phyloP scores from a whole-genome alignment of 768 basidiomycete genomes.

The Lentinula sp. region DNA sequence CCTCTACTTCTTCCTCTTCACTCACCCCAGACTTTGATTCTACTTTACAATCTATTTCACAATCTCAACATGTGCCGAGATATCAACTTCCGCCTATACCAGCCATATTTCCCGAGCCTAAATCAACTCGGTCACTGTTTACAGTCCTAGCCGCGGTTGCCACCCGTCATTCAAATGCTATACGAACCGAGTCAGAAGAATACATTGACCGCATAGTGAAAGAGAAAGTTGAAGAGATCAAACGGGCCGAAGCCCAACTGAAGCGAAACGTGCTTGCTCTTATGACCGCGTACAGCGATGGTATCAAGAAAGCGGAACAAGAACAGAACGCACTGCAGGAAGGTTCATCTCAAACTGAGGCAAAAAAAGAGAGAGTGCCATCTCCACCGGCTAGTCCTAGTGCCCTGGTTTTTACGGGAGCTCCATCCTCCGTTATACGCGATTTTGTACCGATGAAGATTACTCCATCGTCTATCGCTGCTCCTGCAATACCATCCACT shows the following conservation, averaged over 20 bases:
- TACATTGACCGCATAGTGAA: constrained; percentile 30
- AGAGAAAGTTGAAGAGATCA: constrained; percentile 34
- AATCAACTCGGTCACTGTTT: constrained; percentile 44
- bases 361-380: background rate
- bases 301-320: constrained; percentile 25
- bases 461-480: background rate
- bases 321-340: constrained; percentile 11
- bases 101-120: constrained; percentile 46
- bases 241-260: constrained; percentile 30
- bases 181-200: constrained; percentile 36
- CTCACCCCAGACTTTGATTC: background rate
- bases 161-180: constrained; percentile 27
- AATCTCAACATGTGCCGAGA: constrained; percentile 4
- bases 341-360: background rate
- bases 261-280: constrained; percentile 36
- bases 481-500: constrained; percentile 9
- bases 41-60: background rate
- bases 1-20: background rate
- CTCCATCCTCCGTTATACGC: constrained; percentile 24
- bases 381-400: constrained; percentile 4
- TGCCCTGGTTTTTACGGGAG: background rate
- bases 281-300: constrained; percentile 37
- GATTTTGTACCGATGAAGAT: constrained; percentile 31
- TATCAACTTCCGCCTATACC: constrained; percentile 28
- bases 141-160: constrained; percentile 38